These are phyloP conservation scores for Capronia coronata DNA, from an alignment of 2,329 filamentous ascomycete genomes.

Conservation along the genomic window DNA sequence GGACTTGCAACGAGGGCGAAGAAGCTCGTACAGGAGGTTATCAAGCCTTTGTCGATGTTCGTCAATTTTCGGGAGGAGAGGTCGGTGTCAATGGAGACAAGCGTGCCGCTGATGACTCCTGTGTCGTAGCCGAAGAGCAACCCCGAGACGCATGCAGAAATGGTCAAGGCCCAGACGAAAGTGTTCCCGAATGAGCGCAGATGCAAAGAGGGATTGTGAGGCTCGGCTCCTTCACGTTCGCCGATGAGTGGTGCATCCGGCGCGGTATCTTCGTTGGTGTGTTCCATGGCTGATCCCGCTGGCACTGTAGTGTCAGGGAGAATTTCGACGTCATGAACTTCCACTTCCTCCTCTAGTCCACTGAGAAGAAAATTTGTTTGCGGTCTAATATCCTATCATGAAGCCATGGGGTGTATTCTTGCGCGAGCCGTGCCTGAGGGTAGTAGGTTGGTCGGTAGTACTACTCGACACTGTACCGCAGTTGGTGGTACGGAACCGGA, in stretches of 20 bases:
- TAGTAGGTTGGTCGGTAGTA: too few species aligned
- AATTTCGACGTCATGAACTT: conserved; percentile 13
- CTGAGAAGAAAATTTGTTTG: background rate
- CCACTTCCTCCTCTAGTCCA: conserved; percentile 13
- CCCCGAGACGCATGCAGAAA: conserved; percentile 53
- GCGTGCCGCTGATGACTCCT: conserved; percentile 55
- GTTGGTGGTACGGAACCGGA: too few species aligned
- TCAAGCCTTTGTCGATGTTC: conserved; percentile 53
- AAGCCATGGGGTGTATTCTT: background rate
- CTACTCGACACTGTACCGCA: too few species aligned
- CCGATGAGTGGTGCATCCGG: conserved; percentile 18
- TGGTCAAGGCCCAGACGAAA: conserved; percentile 52
- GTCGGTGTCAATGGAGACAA: conserved; percentile 51
- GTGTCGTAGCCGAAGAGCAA: conserved; percentile 59
- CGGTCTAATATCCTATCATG: background rate
- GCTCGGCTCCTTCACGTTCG: conserved; percentile 1
- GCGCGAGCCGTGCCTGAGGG: too few species aligned
- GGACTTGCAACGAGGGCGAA: conserved; percentile 53
- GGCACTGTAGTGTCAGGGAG: conserved; percentile 6
- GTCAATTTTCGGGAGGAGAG: conserved; percentile 46
- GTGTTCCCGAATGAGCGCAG: conserved; percentile 29
- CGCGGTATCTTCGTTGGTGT: conserved; percentile 10
- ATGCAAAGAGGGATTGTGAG: background rate
- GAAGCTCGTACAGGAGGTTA: conserved; percentile 53
- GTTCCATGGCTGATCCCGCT: conserved; percentile 15